Base-by-base conservation (phyloP, 1,284 basidiomycete species). In the Pascua sp. region DNA sequence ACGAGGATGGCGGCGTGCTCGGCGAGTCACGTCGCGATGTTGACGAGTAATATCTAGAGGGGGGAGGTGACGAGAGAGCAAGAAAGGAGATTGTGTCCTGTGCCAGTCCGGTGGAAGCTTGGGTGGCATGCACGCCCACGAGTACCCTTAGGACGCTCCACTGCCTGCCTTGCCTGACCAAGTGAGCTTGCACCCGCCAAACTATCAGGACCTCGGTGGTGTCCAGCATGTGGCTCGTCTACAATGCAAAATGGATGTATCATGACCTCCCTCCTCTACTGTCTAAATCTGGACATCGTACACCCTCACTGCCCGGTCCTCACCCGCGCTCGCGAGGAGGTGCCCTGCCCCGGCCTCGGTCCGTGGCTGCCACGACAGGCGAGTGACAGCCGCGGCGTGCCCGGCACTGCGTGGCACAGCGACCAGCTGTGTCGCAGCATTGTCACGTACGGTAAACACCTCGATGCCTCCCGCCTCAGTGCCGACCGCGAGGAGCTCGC, bases 261-360 rank as follows among this genome's bases (percentile, higher is more conserved):
- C 45, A 17, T 24, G 45, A 11, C 18, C 12, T 36, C 8, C 18
- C 12, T 36, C 8, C 5, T 39, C 15, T 15, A 37, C n/a, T 2
- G 48, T 49, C 56, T 51, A 49, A 13, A 18, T 45, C 24, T 41
- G 42, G 12, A 72, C 18, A 10, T 65, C 62, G 17, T 67, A 76
- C 16, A 80, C 69, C 41, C 78, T 65, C 11, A 79, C 72, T 42
- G 70, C 73, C 49, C 74, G 61, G 62, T 81, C 80, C 50, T 79
- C 77, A 48, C 77, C 77, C 15, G 71, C 71, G 42, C 72, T 78
- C 0, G 79, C 79, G 43, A 81, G 64, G 16, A 69, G 60, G 12
- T 59, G 41, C 42, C 47, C 43, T 7, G 24, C 24, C 24, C 24
- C 24, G 24, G 24, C 24, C 24, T 32, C 7, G 16, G 39, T 18